Evolutionary conservation across 305 asterid genomes (phyloP).

Genomic region (Salvia sclarea): DNA sequence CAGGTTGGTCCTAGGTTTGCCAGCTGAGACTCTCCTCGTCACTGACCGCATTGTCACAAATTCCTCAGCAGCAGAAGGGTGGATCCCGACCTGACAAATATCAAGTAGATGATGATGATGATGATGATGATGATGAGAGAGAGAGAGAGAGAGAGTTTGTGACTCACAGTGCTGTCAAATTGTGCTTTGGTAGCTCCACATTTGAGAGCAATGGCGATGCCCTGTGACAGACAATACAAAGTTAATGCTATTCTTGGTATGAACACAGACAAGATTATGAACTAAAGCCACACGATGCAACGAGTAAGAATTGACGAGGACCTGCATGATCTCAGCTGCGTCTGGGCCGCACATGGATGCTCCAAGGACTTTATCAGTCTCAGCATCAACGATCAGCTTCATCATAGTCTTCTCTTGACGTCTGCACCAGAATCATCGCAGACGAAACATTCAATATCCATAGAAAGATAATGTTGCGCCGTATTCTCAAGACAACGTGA

Average conservation of each 20-base stretch:
- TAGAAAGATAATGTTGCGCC: background rate
- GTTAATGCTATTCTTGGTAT: background rate
- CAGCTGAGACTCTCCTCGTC: constrained; percentile 58
- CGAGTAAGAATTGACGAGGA: constrained; percentile 17
- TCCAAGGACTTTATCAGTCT: constrained; percentile 94
- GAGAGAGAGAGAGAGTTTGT: background rate
- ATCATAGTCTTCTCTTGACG: constrained; percentile 91
- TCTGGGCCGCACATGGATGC: constrained; percentile 99
- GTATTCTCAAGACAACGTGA: constrained; percentile 8
- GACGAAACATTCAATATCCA: background rate
- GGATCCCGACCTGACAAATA: constrained; percentile 76
- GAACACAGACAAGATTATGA: background rate
- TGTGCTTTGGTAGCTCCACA: constrained; percentile 99
- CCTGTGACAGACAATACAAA: constrained; percentile 46
- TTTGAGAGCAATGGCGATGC: constrained; percentile 87
- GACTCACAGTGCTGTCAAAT: constrained; percentile 88
- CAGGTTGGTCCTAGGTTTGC: constrained; percentile 68
- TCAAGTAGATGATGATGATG: background rate
- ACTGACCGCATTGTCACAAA: constrained; percentile 90
- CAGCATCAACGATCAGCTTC: constrained; percentile 90
- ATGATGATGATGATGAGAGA: background rate
- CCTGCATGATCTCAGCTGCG: constrained; percentile 99
- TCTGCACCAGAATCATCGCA: constrained; percentile 38
- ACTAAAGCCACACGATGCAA: background rate
- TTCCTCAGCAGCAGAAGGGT: constrained; percentile 98